These are phyloP conservation scores for Kwoniella dendrophila DNA, from an alignment of 768 basidiomycete species.

Conservation along the genomic window DNA sequence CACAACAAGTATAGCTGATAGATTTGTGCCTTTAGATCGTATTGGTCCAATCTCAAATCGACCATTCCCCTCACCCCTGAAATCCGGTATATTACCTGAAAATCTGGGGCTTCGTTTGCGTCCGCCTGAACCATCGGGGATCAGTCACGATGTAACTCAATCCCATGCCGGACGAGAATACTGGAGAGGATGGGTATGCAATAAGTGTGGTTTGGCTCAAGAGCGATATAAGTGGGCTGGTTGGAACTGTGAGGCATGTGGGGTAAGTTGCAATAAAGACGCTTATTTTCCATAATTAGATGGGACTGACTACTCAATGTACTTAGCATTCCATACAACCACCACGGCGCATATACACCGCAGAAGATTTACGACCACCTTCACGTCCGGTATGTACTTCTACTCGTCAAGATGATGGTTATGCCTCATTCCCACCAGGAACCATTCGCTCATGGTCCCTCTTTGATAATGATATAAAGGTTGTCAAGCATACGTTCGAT, in stretches of 20 bases:
- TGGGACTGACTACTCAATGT: background rate
- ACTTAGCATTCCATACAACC: slow-evolving; percentile 13
- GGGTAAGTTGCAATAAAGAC: slow-evolving; percentile 22
- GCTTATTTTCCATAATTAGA: background rate
- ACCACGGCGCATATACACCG: slow-evolving; percentile 25
- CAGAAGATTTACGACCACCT: slow-evolving; percentile 18
- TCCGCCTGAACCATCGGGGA: slow-evolving; percentile 21
- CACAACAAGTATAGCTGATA: background rate
- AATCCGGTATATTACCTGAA: slow-evolving; percentile 30
- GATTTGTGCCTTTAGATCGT: slow-evolving; percentile 5
- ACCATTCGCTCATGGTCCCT: slow-evolving; percentile 20
- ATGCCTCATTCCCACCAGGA: slow-evolving; percentile 18
- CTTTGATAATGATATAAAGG: slow-evolving; percentile 39
- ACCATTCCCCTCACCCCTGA: slow-evolving; percentile 6
- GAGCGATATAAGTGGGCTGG: slow-evolving; percentile 45
- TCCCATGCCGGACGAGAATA: slow-evolving; percentile 33
- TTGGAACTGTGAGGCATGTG: slow-evolving; percentile 51
- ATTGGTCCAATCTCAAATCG: slow-evolving; percentile 21
- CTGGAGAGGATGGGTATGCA: slow-evolving; percentile 50
- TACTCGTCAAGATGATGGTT: slow-evolving; percentile 36
- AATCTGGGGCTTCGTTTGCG: slow-evolving; percentile 35
- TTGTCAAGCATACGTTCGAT: slow-evolving; percentile 32
- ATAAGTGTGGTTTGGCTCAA: slow-evolving; percentile 41
- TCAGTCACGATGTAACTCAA: slow-evolving; percentile 3
- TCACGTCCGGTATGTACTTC: slow-evolving; percentile 35